Evolutionary conservation across 495 filamentous ascomycete species (phyloP).

Genomic region (Aspergillus nidulans): DNA sequence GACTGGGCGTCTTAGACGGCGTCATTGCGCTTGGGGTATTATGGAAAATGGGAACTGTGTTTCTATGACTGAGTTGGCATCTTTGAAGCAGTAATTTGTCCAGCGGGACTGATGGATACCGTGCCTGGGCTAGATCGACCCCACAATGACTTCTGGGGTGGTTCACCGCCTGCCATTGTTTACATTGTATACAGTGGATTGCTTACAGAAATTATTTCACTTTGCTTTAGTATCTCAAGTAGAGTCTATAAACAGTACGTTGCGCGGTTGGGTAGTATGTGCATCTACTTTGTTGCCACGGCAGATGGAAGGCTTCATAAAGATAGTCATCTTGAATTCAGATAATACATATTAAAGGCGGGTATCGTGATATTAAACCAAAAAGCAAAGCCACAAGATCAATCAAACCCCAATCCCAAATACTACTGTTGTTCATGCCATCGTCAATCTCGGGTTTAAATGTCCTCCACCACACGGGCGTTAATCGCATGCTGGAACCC

Average conservation of each 20-base stretch:
- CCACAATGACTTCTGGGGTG: background rate
- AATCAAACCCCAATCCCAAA: conserved; percentile 2
- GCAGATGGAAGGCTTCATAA: background rate
- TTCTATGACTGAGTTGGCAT: background rate
- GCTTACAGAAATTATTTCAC: background rate
- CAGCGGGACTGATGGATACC: background rate
- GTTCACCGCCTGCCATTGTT: background rate
- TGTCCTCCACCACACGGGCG: conserved; percentile 79
- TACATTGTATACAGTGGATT: background rate
- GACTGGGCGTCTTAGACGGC: conserved; percentile 16
- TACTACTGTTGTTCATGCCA: conserved; percentile 14
- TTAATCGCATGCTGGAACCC: conserved; percentile 83
- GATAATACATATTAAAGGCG: conserved; percentile 19
- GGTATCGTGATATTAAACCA: conserved; percentile 34
- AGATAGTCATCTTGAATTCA: background rate
- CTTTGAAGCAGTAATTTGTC: background rate
- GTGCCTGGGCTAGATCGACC: background rate
- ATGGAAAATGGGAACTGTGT: background rate
- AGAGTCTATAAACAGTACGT: too few relatives aligned
- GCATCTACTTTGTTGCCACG: background rate
- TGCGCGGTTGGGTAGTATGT: too few relatives aligned
- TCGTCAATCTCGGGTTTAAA: conserved; percentile 42
- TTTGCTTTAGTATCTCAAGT: background rate
- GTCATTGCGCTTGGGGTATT: conserved; percentile 14
- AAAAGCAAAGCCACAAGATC: conserved; percentile 6